Conservation (phyloP, 148 eudicot genomes). For the Cornus suecica region DNA sequence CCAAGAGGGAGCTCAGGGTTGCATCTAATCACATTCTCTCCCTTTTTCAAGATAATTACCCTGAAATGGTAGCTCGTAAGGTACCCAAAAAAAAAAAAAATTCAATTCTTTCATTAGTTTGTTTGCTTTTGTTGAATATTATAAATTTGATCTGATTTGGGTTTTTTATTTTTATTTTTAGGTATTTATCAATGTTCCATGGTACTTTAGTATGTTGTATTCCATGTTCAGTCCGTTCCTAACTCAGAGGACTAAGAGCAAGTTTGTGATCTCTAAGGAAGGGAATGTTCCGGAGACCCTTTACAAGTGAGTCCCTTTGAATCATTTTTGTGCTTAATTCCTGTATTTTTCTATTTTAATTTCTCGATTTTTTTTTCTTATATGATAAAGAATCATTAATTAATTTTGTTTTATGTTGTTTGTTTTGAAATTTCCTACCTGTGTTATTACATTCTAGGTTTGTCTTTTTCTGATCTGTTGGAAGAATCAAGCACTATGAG, state of each 20-base stretch:
- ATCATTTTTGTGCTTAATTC: not conserved
- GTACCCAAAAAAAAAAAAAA: too few species aligned
- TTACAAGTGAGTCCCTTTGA: conserved; percentile 57
- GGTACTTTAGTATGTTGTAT: conserved; percentile 90
- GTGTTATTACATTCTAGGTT: not conserved
- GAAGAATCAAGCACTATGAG: not conserved
- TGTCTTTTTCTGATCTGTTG: not conserved
- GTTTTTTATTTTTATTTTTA: conserved; percentile 16
- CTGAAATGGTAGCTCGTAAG: conserved; percentile 96
- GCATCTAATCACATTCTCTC: conserved; percentile 85
- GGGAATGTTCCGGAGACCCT: conserved; percentile 80
- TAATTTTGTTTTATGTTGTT: too few species aligned
- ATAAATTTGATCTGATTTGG: not conserved
- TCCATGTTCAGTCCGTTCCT: conserved; percentile 91
- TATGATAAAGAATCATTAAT: too few species aligned
- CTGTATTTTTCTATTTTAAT: not conserved
- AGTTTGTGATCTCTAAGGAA: conserved; percentile 86
- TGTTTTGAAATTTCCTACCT: not conserved
- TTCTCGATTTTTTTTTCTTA: not conserved
- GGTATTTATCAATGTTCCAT: conserved; percentile 96
- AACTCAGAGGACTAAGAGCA: conserved; percentile 93
- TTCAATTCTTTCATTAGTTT: too few species aligned
- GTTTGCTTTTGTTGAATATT: not conserved
- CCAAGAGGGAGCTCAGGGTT: conserved; percentile 79
- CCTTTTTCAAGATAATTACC: conserved; percentile 89